Percentiles rank a stretch among this genome's conserved stretches.
Conservation (phyloP, 768 basidiomycete genomes). For the Boletellus ananiceps region DNA sequence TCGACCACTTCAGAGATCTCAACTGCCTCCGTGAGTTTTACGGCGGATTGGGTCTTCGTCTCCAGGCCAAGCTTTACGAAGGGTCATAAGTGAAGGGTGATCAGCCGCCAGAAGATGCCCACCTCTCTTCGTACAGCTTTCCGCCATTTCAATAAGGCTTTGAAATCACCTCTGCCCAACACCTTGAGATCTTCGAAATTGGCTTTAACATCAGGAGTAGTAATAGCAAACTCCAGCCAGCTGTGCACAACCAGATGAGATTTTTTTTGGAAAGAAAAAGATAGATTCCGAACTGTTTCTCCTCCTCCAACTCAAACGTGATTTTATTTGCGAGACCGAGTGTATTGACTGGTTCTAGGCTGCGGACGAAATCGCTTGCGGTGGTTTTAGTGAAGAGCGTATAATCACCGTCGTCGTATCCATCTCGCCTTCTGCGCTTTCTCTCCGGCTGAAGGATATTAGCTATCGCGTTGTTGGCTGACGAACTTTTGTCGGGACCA, state of each 20-base stretch:
- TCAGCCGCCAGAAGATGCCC: background rate
- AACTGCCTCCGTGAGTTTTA: conserved; percentile 70
- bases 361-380: conserved; percentile 67
- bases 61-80: conserved; percentile 72
- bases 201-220: conserved; percentile 73
- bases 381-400: conserved; percentile 75
- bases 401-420: conserved; percentile 93
- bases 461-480: conserved; percentile 65
- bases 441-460: conserved; percentile 98
- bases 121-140: conserved; percentile 85
- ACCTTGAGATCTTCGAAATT: conserved; percentile 94
- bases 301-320: conserved; percentile 74
- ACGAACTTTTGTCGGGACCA: conserved; percentile 47
- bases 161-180: conserved; percentile 97
- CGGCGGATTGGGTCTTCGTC: conserved; percentile 63
- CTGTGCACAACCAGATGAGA: conserved; percentile 39
- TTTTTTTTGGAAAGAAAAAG: background rate
- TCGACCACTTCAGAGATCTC: conserved; percentile 67
- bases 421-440: conserved; percentile 87
- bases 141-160: conserved; percentile 88
- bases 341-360: conserved; percentile 67
- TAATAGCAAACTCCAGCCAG: conserved; percentile 70
- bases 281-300: conserved; percentile 57
- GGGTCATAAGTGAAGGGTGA: conserved; percentile 3
- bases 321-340: conserved; percentile 80